Base-by-base conservation (phyloP, 2,329 filamentous ascomycete species). In the Colletotrichum endophyticum region DNA sequence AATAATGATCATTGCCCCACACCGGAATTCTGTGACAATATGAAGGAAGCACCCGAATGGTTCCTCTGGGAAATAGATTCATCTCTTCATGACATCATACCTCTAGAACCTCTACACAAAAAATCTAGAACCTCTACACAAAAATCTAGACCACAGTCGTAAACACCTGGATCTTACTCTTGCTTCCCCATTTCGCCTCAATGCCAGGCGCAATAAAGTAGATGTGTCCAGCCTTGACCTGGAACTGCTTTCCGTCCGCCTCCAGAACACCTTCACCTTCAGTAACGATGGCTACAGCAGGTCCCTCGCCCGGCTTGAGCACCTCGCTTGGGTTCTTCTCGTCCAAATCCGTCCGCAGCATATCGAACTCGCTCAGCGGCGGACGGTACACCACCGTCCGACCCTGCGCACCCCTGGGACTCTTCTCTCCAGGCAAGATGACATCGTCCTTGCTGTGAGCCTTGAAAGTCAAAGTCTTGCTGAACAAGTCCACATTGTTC, bases 341-440 rank as follows among this genome's bases (percentile, higher is more conserved):
- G 5, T 81, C 83, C n/a, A 96, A 80, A 25, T 88, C 87, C 3
- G 90, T 92, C 64, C 89, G 87, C 13, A 95, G 84, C 85, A 96
- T 91, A 79, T 92, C 90, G 80, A 96, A 96, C 83, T 96, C 94
- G 79, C 90, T 92, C 83, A 95, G 89, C 0, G 93, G 93, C 7
- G 94, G 94, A 12, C 87, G 87, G 80, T 94, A 95, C 3, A 92
- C 85, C 66, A 88, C 87, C 2, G 93, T 94, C 83, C 90, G 92
- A 0, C 92, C 92, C 57, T 89, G 87, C 77, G 85, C 85, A 66
- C 92, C 89, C 72, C 87, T 83, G 1, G 88, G 84, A 25, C 76
- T 78, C 56, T 39, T 49, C 66, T 71, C 19, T 2, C 36, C 57
- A 4, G 86, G 87, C 7, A 95, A 84, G 6, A 90, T 84, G 3